These are phyloP conservation scores for Fusarium algeriense DNA, from an alignment of 2,329 filamentous ascomycete genomes.

Conservation along the genomic window DNA sequence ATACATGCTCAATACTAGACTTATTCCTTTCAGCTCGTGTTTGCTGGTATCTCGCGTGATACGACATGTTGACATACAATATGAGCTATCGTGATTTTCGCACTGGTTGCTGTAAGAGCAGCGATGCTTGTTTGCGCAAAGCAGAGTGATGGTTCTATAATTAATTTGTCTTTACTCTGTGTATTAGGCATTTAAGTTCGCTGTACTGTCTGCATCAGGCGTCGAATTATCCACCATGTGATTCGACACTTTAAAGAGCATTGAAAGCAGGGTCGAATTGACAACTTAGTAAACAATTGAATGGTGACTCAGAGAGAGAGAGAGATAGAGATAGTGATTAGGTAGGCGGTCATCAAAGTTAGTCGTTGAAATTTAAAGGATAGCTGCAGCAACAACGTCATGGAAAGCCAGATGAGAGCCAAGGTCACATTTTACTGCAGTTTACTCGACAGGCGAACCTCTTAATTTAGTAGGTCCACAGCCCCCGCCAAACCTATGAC, in stretches of 20 bases:
- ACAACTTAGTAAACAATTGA: no score
- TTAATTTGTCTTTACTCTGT: no score
- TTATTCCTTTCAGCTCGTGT: not conserved
- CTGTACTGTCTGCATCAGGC: no score
- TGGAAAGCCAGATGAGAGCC: not conserved
- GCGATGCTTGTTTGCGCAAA: not conserved
- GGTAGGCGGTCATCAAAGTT: not conserved
- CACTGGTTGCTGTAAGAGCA: not conserved
- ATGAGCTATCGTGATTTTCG: not conserved
- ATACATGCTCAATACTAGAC: not conserved
- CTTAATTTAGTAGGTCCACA: slow-evolving; percentile 36
- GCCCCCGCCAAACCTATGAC: slow-evolving; percentile 45
- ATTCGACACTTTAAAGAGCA: not conserved
- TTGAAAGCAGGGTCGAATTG: not conserved
- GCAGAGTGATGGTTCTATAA: not conserved
- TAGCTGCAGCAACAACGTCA: slow-evolving; percentile 20
- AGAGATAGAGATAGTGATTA: not conserved
- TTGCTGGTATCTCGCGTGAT: not conserved
- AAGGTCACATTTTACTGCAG: slow-evolving; percentile 6
- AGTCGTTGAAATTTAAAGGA: not conserved
- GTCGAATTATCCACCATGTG: not conserved
- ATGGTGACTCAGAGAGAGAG: not conserved
- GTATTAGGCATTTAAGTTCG: no score
- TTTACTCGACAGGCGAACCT: slow-evolving; percentile 6
- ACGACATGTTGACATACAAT: not conserved